Evolutionary conservation across 2,329 filamentous ascomycete species (phyloP), one percentile per base, ranked within the genome.

Genomic region (Xylariales sp.): DNA sequence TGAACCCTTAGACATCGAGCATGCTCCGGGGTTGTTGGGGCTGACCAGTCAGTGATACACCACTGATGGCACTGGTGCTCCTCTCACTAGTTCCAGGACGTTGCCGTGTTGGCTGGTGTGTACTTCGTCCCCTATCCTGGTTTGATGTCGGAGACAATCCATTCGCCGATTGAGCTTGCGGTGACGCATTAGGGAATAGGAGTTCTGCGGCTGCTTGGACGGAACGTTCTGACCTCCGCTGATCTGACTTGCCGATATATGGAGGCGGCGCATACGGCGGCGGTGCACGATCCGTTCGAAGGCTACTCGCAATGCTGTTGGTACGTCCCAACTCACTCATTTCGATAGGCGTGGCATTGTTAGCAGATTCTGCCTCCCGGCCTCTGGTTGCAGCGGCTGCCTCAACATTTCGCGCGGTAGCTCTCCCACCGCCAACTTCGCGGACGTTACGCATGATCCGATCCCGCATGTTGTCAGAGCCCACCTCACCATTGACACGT

Each of bases 21-120:
- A 80, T 80, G 53, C 76, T 80, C 51, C 62, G 66, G 5, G 79
- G 60, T 51, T 76, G 69, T 53, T 77, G 73, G n/a, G 74, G 73
- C 40, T 67, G 68, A n/a, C 57, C 63, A 5, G 56, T 62, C 10
- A 71, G 59, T 4, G 73, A 77, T 33, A 65, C 57, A n/a, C 59
- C 61, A 25, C 74, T 74, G 33, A 59, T 65, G 1, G 64, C 62
- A 47, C 73, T 76, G 31, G 63, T 58, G 39, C 68, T 71, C 33
- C 73, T 63, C 21, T 61, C 63, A 9, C 56, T 60, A 3, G 58
- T 59, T 4, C 51, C 53, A 12, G 38, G 38, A 9, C 38, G 28
- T 22, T 24, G 28, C 7, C 24, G 19, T 12, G 15, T 27, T 27
- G 24, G 24, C 24, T 27, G 40, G 40, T 15, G 21, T 19, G 9